Conservation (phyloP, 768 basidiomycete genomes). For the Boletus sp. region DNA sequence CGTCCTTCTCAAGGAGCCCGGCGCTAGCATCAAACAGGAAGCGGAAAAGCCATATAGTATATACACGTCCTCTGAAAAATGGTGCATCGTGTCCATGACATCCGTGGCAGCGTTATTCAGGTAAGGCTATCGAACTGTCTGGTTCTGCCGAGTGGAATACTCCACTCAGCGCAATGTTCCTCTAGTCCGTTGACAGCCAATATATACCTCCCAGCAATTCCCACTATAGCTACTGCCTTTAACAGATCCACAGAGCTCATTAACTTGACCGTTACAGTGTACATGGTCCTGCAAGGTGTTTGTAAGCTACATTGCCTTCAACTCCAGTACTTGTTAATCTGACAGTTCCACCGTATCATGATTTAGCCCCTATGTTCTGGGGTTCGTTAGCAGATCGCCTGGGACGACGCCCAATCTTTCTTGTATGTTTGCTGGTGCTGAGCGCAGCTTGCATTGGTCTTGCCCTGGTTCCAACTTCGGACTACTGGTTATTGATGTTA, state of each 20-base stretch:
- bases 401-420: slow-evolving; percentile 62
- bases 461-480: slow-evolving; percentile 51
- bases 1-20: neutral
- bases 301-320: slow-evolving; percentile 29
- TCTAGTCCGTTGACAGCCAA: slow-evolving; percentile 66
- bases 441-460: slow-evolving; percentile 62
- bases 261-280: slow-evolving; percentile 70
- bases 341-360: neutral
- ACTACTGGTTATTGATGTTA: slow-evolving; percentile 76
- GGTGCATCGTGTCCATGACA: slow-evolving; percentile 62
- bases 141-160: neutral
- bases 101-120: slow-evolving; percentile 65
- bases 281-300: slow-evolving; percentile 50
- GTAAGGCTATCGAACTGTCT: slow-evolving; percentile 25
- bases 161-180: neutral
- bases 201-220: slow-evolving; percentile 80
- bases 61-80: slow-evolving; percentile 58
- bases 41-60: slow-evolving; percentile 39
- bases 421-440: slow-evolving; percentile 61
- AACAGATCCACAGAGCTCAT: slow-evolving; percentile 66
- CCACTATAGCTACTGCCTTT: slow-evolving; percentile 56
- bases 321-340: neutral
- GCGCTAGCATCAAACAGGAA: neutral
- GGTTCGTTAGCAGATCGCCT: slow-evolving; percentile 60
- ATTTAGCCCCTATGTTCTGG: slow-evolving; percentile 56